These are phyloP conservation scores for Selaginella tamariscina DNA, from an alignment of 75 land plant genomes.

Conservation along the genomic window DNA sequence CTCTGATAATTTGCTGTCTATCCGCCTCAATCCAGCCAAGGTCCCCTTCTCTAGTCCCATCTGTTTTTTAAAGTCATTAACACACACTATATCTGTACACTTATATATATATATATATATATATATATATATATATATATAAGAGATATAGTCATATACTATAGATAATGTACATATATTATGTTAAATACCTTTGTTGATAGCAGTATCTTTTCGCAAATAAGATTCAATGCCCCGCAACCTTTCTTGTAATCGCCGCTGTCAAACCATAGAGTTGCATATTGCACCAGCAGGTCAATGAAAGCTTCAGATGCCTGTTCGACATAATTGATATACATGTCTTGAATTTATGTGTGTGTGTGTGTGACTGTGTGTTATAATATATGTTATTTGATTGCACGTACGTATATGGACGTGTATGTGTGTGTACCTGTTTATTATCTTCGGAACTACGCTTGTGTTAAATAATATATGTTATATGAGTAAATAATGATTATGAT, in stretches of 20 bases:
- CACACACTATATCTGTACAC: too few relatives aligned
- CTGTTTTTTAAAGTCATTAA: too few relatives aligned
- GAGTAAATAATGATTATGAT: too few relatives aligned
- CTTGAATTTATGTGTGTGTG: conserved; percentile 20
- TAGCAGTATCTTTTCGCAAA: conserved; percentile 34
- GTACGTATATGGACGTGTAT: not conserved
- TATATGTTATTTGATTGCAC: not conserved
- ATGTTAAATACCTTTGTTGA: too few relatives aligned
- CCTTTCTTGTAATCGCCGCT: conserved; percentile 24
- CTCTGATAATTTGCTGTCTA: too few relatives aligned
- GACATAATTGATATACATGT: conserved; percentile 20
- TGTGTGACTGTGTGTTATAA: conserved; percentile 2
- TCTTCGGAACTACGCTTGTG: not conserved
- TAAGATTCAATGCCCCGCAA: conserved; percentile 40
- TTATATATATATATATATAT: too few relatives aligned
- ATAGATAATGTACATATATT: too few relatives aligned
- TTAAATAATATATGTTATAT: not conserved
- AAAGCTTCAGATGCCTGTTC: conserved; percentile 34
- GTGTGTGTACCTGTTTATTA: not conserved
- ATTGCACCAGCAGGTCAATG: conserved; percentile 22
- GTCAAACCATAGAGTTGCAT: conserved; percentile 19
- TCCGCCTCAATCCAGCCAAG: too few relatives aligned
- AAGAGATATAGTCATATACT: too few relatives aligned
- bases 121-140: too few relatives aligned
- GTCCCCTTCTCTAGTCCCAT: too few relatives aligned